Percentiles rank a stretch among this genome's conserved stretches.
Conservation (phyloP, 495 filamentous ascomycete species). For the Tuber borchii region DNA sequence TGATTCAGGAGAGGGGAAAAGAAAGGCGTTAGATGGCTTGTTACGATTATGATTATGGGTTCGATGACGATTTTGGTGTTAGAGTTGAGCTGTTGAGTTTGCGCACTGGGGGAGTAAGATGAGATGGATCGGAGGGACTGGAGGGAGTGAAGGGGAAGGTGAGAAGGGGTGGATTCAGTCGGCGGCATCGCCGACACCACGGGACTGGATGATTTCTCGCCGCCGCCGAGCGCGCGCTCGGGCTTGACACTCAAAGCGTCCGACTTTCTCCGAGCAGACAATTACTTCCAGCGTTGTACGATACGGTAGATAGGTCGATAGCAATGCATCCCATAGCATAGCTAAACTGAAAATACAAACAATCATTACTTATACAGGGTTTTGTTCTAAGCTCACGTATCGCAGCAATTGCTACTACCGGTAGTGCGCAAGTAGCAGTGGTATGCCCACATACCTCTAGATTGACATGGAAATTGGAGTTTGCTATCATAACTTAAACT, state of each 20-base stretch:
- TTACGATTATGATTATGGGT: not conserved
- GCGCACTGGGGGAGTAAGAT: not conserved
- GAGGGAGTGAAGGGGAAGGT: not conserved
- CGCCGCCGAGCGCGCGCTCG: not conserved
- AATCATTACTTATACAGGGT: not conserved
- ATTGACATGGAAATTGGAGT: not conserved
- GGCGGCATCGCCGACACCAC: not conserved
- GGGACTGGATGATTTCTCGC: not conserved
- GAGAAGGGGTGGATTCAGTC: not conserved
- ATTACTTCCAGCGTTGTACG: not conserved
- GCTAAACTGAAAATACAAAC: not conserved
- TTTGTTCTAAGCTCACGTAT: not conserved
- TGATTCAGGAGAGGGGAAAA: not conserved
- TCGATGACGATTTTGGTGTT: not conserved
- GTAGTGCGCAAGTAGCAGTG: not conserved
- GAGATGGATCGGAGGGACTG: not conserved
- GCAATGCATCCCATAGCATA: not conserved
- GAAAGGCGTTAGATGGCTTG: not conserved
- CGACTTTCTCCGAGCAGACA: not conserved
- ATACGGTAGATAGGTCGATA: not conserved
- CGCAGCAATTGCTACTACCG: not conserved
- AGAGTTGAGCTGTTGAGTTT: not conserved
- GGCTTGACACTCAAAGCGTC: not conserved
- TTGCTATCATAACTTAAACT: not conserved
- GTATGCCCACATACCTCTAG: not conserved